Evolutionary conservation across 768 basidiomycete species (phyloP).

Genomic region (Lenzites betulinus): DNA sequence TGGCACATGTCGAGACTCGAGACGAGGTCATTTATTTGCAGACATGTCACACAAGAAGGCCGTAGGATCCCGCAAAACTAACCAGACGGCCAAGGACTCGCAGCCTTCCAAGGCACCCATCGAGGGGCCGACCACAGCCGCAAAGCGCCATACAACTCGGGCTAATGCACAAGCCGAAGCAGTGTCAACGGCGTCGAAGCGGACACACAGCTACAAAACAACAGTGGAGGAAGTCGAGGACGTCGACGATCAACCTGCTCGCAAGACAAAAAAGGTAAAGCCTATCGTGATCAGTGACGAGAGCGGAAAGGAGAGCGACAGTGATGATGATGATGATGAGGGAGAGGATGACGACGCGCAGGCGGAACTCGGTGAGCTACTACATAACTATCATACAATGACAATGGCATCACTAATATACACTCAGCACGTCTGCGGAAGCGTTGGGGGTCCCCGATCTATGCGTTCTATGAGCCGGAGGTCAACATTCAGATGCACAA

Average conservation of each 20-base stretch:
- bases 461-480: constrained; percentile 30
- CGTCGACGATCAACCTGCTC: neutral
- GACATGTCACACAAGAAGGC: too few species aligned
- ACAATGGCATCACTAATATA: neutral
- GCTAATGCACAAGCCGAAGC: neutral
- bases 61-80: too few species aligned
- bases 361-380: neutral
- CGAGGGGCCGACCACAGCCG: too few species aligned
- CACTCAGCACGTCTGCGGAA: neutral
- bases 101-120: too few species aligned
- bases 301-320: neutral
- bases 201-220: neutral
- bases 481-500: constrained; percentile 23
- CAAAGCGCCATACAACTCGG: too few species aligned
- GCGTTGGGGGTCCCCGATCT: constrained; percentile 31
- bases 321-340: neutral
- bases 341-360: neutral
- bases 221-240: neutral
- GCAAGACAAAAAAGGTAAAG: neutral
- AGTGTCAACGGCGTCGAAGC: neutral
- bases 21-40: too few species aligned
- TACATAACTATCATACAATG: neutral
- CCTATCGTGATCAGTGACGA: neutral
- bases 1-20: too few species aligned
- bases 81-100: too few species aligned